These are phyloP conservation scores for Solanum medicagineum DNA, from an alignment of 257 asterid species.

Conservation along the genomic window DNA sequence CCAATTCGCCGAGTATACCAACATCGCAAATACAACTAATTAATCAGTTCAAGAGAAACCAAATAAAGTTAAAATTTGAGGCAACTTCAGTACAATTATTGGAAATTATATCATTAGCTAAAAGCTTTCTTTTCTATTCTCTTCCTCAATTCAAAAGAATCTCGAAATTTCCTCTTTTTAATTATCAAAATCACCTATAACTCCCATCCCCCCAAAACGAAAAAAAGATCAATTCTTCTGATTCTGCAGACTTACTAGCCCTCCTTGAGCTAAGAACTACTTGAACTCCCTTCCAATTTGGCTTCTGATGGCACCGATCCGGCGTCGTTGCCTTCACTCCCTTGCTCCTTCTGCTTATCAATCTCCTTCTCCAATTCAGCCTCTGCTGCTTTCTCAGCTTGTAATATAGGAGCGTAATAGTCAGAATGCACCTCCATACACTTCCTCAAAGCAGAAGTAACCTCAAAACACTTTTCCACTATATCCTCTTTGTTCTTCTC, in stretches of 20 bases:
- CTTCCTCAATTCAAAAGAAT: constrained; percentile 10
- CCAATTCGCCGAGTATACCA: not conserved
- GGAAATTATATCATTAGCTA: constrained; percentile 5
- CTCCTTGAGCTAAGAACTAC: constrained; percentile 11
- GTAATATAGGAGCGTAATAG: constrained; percentile 55
- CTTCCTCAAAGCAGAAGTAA: constrained; percentile 39
- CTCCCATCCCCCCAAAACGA: not conserved
- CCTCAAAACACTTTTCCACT: constrained; percentile 50
- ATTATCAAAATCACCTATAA: not conserved
- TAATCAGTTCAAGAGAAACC: not conserved
- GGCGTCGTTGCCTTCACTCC: not conserved
- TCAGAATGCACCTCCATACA: constrained; percentile 79
- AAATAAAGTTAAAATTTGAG: not conserved
- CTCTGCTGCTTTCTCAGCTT: constrained; percentile 53
- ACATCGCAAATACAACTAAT: not conserved
- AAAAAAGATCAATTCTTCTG: not conserved
- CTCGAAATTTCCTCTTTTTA: constrained; percentile 1
- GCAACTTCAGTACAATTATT: constrained; percentile 16
- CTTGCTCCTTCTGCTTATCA: constrained; percentile 25
- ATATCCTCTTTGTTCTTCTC: constrained; percentile 52
- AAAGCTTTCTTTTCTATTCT: constrained; percentile 4
- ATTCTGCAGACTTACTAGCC: constrained; percentile 1
- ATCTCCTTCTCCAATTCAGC: constrained; percentile 38
- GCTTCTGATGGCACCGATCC: not conserved
- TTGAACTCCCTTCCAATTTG: constrained; percentile 1